Base-by-base conservation (phyloP, 2,329 filamentous ascomycete species). In the Ophiocordyceps robertsii region DNA sequence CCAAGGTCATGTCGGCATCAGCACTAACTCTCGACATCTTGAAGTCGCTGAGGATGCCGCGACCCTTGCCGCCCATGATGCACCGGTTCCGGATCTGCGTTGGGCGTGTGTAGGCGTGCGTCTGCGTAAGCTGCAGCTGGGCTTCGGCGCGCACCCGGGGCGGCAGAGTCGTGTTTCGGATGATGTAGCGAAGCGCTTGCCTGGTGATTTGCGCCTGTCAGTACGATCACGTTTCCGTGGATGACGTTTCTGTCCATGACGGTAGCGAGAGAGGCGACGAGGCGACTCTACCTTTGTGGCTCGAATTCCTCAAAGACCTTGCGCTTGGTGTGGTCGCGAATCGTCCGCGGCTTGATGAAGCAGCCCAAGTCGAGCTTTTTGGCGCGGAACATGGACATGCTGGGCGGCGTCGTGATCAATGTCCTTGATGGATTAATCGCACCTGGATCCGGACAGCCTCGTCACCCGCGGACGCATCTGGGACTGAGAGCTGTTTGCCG, bases 321-420 rank as follows among this genome's bases (percentile, higher is more conserved):
- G 56, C 92, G 84, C 77, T 96, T 98, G 43, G 88, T 89, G 68
- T 96, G 87, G 65, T 98, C 92, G 55, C 92, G 86, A 60, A 98
- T 83, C 51, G 85, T 76, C 52, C 82, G 82, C 61, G 82, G 77
- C 59, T 95, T 95, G 67, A 93, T 65, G 59, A 84, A 95, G 60
- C 86, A 86, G 61, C 84, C 81, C 52, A 96, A 68, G 54, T 96
- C 88, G 53, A 95, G 80, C 71, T 81, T 89, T 67, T 94, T 94
- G 29, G 88, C 73, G 54, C 88, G 75, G 66, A 95, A 95, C 69
- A 89, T 84, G 39, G 85, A 82, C 81, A 86, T 86, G 49, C 51
- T 76, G 69, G 61, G 49, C 33, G n/a, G 47, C 44, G 43, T 17
- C 24, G 24, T 27, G 24, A 9, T 27, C 24, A 27, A 27, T 27